These are phyloP conservation scores for Pisolithus marmoratus DNA, from an alignment of 768 basidiomycete genomes.

Conservation along the genomic window DNA sequence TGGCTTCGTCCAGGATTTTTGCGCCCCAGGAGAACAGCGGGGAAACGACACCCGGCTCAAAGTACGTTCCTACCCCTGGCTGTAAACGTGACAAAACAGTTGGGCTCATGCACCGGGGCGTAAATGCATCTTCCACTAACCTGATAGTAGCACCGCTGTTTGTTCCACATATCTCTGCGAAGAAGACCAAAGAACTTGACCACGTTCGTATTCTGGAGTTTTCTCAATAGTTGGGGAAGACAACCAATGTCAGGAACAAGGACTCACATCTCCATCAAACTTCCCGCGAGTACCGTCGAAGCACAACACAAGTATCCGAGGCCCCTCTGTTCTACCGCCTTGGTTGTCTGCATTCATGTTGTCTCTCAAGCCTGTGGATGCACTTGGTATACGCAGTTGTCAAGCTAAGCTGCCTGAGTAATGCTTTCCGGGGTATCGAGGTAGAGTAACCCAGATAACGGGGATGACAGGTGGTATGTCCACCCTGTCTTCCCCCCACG, in stretches of 20 bases:
- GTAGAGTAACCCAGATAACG: too few species aligned
- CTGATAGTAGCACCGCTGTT: slow-evolving; percentile 70
- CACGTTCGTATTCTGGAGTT: slow-evolving; percentile 55
- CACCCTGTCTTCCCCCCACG: too few species aligned
- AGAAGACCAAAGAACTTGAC: slow-evolving; percentile 66
- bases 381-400: too few species aligned
- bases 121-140: slow-evolving; percentile 29
- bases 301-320: slow-evolving; percentile 53
- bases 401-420: too few species aligned
- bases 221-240: not conserved
- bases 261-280: slow-evolving; percentile 42
- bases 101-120: not conserved
- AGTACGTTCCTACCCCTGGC: slow-evolving; percentile 45
- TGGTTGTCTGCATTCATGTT: not conserved
- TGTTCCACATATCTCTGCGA: slow-evolving; percentile 46
- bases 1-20: slow-evolving; percentile 56
- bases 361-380: not conserved
- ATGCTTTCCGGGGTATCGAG: too few species aligned
- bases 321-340: slow-evolving; percentile 2
- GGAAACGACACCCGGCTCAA: slow-evolving; percentile 61
- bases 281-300: slow-evolving; percentile 64
- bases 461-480: too few species aligned
- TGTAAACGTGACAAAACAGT: slow-evolving; percentile 13
- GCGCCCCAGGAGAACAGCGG: slow-evolving; percentile 56
- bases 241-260: not conserved